A percentile compares a stretch with the other conserved stretches of the same genome.
phyloP scores from a whole-genome alignment of 2,329 filamentous ascomycete species.

The Reticulascus tulasneorum region DNA sequence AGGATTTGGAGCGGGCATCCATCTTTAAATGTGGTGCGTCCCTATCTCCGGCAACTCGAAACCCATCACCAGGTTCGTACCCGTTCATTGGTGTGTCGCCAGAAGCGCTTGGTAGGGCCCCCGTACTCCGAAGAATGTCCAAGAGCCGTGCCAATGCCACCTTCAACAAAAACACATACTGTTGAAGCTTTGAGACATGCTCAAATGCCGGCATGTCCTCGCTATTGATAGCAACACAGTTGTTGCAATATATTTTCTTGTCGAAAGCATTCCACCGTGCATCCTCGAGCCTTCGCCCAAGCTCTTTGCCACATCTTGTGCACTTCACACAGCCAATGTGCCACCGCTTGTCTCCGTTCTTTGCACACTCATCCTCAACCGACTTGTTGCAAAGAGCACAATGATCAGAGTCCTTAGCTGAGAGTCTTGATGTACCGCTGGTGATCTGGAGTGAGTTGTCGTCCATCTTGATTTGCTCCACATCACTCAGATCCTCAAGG shows the following conservation, averaged over 20 bases:
- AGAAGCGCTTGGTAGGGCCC: conserved; percentile 70
- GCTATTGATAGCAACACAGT: conserved; percentile 56
- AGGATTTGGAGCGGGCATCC: conserved; percentile 71
- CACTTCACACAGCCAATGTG: conserved; percentile 82
- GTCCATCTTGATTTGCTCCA: conserved; percentile 72
- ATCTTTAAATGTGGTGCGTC: conserved; percentile 48
- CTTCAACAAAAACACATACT: conserved; percentile 89
- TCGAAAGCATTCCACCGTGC: conserved; percentile 67
- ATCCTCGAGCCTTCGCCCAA: conserved; percentile 65
- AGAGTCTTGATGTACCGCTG: conserved; percentile 61
- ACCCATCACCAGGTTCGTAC: conserved; percentile 64
- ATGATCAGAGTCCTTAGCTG: conserved; percentile 76
- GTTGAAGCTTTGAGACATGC: conserved; percentile 78
- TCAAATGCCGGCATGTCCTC: conserved; percentile 57
- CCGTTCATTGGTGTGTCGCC: conserved; percentile 67
- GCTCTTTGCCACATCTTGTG: conserved; percentile 57
- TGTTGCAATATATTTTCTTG: conserved; percentile 66
- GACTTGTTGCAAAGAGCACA: conserved; percentile 78
- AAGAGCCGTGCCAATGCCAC: conserved; percentile 88
- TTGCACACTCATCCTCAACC: conserved; percentile 90
- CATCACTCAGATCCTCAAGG: conserved; percentile 74
- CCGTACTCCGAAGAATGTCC: conserved; percentile 79
- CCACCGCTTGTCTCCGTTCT: conserved; percentile 72
- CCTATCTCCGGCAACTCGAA: conserved; percentile 9
- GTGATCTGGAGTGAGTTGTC: conserved; percentile 66